These are phyloP conservation scores for Backusella tarrabulga DNA, from an alignment of 192 early-diverging fungal genomes.

Conservation along the genomic window DNA sequence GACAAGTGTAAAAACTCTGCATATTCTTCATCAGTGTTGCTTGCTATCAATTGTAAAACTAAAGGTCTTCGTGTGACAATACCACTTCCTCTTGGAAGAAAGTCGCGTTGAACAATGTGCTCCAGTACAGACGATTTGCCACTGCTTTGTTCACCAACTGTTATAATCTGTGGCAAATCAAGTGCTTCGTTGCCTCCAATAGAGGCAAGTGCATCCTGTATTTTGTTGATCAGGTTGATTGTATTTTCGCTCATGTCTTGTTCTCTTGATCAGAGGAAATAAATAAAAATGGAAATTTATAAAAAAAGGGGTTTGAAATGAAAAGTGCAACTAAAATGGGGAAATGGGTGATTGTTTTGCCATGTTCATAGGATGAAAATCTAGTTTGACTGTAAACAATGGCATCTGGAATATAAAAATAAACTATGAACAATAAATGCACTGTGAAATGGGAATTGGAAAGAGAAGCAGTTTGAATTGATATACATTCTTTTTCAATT, in stretches of 20 bases:
- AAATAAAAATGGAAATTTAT: slow-evolving; percentile 14
- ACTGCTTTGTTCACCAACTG: slow-evolving; percentile 78
- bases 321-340: neutral
- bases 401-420: too few species aligned
- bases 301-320: neutral
- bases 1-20: slow-evolving; percentile 74
- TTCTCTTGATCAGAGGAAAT: slow-evolving; percentile 5
- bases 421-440: neutral
- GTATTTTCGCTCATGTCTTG: slow-evolving; percentile 60
- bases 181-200: slow-evolving; percentile 64
- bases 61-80: slow-evolving; percentile 80
- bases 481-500: slow-evolving; percentile 5
- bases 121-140: slow-evolving; percentile 98
- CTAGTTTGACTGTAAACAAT: too few species aligned
- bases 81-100: slow-evolving; percentile 87
- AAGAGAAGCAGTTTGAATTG: neutral
- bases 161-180: slow-evolving; percentile 80
- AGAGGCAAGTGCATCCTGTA: slow-evolving; percentile 77
- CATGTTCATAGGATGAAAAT: neutral
- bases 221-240: slow-evolving; percentile 71
- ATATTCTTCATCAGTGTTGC: slow-evolving; percentile 36
- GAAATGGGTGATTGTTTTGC: neutral
- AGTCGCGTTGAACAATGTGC: slow-evolving; percentile 94
- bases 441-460: neutral
- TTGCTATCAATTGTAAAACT: slow-evolving; percentile 73